Evolutionary conservation across 2,329 filamentous ascomycete genomes (phyloP).

Genomic region (Penicillium sp.): DNA sequence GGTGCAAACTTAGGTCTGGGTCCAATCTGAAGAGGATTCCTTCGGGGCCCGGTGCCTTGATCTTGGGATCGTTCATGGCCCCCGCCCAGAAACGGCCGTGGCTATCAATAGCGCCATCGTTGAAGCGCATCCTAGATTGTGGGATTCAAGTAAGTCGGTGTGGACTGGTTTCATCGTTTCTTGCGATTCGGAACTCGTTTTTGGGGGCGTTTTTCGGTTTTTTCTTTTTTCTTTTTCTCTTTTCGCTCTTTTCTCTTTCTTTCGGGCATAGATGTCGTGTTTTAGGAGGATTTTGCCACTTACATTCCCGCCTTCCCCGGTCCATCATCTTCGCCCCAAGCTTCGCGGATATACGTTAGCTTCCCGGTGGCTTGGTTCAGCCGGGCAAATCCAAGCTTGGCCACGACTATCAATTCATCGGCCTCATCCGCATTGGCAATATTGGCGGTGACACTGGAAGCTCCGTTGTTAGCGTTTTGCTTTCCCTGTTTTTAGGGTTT

Average conservation of each 20-base stretch:
- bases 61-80: constrained; percentile 78
- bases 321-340: constrained; percentile 54
- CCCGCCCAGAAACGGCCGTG: constrained; percentile 83
- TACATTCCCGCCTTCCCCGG: constrained; percentile 49
- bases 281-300: constrained; percentile 15
- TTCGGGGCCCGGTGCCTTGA: constrained; percentile 53
- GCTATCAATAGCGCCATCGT: constrained; percentile 80
- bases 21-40: constrained; percentile 75
- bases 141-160: constrained; percentile 1
- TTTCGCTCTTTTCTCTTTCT: not conserved
- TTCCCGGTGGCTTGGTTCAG: constrained; percentile 64
- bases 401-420: constrained; percentile 70
- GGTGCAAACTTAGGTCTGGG: constrained; percentile 58
- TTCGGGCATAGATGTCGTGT: not conserved
- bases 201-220: not conserved
- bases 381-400: constrained; percentile 80
- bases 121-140: constrained; percentile 57
- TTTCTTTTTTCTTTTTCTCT: not conserved
- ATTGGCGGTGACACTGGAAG: constrained; percentile 69
- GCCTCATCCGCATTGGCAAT: constrained; percentile 60
- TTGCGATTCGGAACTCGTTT: not conserved
- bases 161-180: not conserved
- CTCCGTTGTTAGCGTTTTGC: constrained; percentile 21
- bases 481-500: not conserved
- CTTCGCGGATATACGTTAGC: constrained; percentile 57